Base-by-base conservation (phyloP, 1,284 basidiomycete genomes). In the Malassezia psittaci region DNA sequence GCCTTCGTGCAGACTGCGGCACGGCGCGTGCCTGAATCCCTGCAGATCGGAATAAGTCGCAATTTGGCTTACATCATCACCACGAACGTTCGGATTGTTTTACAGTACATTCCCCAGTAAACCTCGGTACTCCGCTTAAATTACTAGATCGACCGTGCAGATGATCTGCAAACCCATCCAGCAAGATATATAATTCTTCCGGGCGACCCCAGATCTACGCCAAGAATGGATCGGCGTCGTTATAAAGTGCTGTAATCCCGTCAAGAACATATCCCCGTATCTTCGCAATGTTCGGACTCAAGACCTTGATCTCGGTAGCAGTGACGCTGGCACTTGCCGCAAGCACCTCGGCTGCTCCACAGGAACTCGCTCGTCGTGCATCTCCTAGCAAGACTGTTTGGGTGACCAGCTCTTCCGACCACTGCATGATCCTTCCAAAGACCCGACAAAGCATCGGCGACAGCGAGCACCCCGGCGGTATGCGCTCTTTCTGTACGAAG, bases 371-470 rank as follows among this genome's bases (percentile, higher is more conserved):
- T 10, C 39, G 32, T 13, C 59, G 59, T 18, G 38, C 54, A 7
- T 34, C 50, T 9, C 47, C 48, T 29, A 50, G 38, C 44, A 51
- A 57, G 32, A 47, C 48, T 38, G 53, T 60, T 15, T 57, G 54
- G 53, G 42, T 60, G 12, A 60, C 53, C 16, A 52, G 45, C 44
- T 46, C 45, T 12, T 24, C 51, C 10, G 59, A 60, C 39, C 50
- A 57, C 54, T 60, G 59, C 29, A 35, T 57, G 29, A 60, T 60
- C 34, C 53, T 60, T 33, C 59, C 59, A 15, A 47, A 48, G 21
- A 11, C 35, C 16, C 16, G 34, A 10, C 7, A 32, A 48, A 49
- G 29, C 29, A 57, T 60, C 37, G 59, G 59, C 39, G 59, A 60
- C 51, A 49, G 46, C 15, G 59, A 60, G 47, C 39, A 39, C 18